Evolutionary conservation across 2,329 filamentous ascomycete genomes (phyloP).

Genomic region (Diaporthe sp.): DNA sequence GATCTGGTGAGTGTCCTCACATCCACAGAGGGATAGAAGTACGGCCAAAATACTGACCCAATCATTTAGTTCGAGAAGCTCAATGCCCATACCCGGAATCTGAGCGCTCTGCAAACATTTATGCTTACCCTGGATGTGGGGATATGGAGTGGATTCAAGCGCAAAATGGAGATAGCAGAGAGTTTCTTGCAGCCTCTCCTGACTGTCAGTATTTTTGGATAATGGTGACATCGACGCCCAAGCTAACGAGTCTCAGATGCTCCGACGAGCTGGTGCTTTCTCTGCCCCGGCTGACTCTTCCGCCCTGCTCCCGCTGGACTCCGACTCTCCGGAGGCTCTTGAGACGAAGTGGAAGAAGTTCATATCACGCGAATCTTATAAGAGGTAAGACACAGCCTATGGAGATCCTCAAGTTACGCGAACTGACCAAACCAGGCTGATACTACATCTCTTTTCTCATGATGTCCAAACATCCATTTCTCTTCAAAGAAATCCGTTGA

Average conservation of each 20-base stretch:
- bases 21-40: constrained; percentile 41
- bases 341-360: constrained; percentile 48
- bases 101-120: constrained; percentile 66
- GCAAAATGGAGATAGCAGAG: constrained; percentile 72
- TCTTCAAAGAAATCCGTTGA: constrained; percentile 45
- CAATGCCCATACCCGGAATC: constrained; percentile 63
- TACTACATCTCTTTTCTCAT: constrained; percentile 47
- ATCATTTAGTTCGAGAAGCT: constrained; percentile 59
- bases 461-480: constrained; percentile 47
- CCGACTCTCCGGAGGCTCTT: constrained; percentile 45
- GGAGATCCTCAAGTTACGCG: background rate
- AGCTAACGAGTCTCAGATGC: constrained; percentile 56
- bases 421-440: constrained; percentile 40
- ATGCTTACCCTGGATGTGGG: constrained; percentile 66
- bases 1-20: constrained; percentile 46
- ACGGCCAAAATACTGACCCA: constrained; percentile 44
- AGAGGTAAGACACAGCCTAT: constrained; percentile 42
- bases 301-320: constrained; percentile 41
- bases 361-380: constrained; percentile 48
- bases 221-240: background rate
- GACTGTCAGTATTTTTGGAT: constrained; percentile 51
- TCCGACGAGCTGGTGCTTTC: constrained; percentile 59
- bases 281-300: constrained; percentile 44
- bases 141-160: constrained; percentile 71
- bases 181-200: constrained; percentile 68